Conservation (phyloP, 2,329 filamentous ascomycete species). For the Diplodia mutila region DNA sequence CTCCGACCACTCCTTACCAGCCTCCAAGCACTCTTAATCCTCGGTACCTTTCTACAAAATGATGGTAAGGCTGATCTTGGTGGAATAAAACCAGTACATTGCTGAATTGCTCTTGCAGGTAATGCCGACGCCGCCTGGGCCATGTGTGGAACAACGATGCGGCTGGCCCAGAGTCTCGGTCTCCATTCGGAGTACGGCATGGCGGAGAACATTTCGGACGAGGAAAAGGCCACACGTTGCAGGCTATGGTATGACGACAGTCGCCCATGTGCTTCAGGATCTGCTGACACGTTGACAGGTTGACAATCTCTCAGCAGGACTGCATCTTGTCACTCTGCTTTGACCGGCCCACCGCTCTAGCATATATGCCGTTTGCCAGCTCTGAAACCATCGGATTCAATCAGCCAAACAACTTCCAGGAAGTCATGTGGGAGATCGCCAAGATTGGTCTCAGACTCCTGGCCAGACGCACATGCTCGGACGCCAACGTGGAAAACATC, state of each 20-base stretch:
- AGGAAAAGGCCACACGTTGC: neutral
- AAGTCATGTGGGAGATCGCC: slow-evolving; percentile 17
- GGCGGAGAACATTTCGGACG: neutral
- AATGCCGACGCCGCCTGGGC: slow-evolving; percentile 21
- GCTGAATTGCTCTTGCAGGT: neutral
- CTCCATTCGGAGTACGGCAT: neutral
- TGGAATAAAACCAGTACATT: neutral
- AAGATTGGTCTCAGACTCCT: neutral
- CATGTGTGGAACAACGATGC: slow-evolving; percentile 2
- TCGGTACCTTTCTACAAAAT: slow-evolving; percentile 16
- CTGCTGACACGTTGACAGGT: neutral
- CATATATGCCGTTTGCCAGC: neutral
- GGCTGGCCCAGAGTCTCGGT: slow-evolving; percentile 12
- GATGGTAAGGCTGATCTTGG: neutral
- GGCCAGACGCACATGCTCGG: neutral
- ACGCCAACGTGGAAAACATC: neutral
- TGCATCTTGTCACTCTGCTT: slow-evolving; percentile 16
- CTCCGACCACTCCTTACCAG: neutral
- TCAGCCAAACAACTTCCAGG: neutral
- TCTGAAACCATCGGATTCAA: no score
- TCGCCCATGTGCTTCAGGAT: fast-evolving
- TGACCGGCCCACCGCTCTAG: slow-evolving; percentile 2
- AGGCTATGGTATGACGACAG: neutral
- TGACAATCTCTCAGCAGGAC: slow-evolving; percentile 18
- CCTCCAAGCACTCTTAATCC: slow-evolving; percentile 9